Conservation (phyloP, 371 early-diverging fungal genomes). For the Mucor indicus region DNA sequence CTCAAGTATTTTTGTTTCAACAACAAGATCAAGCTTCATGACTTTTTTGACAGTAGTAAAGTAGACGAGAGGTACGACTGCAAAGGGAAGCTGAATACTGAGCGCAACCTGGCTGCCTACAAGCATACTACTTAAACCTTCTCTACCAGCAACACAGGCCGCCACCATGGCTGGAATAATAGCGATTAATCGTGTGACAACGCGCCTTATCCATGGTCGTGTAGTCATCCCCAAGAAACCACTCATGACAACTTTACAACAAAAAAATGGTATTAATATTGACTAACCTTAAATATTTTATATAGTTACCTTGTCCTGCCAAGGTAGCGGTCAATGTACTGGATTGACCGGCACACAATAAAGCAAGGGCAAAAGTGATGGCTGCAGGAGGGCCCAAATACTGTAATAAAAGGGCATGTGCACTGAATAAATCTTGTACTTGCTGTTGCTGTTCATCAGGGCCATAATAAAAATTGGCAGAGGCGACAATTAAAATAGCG, state of each 20-base stretch:
- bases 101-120: slow-evolving; percentile 78
- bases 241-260: slow-evolving; percentile 64
- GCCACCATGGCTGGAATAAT: slow-evolving; percentile 77
- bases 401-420: slow-evolving; percentile 55
- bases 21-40: slow-evolving; percentile 48
- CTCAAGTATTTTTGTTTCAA: slow-evolving; percentile 8
- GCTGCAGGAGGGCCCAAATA: slow-evolving; percentile 68
- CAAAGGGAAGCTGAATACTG: slow-evolving; percentile 78
- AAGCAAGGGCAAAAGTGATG: slow-evolving; percentile 72
- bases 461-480: slow-evolving; percentile 70
- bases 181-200: slow-evolving; percentile 68
- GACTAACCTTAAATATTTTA: neutral
- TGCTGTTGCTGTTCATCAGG: slow-evolving; percentile 28
- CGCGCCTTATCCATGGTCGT: slow-evolving; percentile 69
- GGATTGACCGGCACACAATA: slow-evolving; percentile 76
- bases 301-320: slow-evolving; percentile 64
- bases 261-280: neutral
- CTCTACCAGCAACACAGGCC: slow-evolving; percentile 61
- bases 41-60: slow-evolving; percentile 58
- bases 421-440: slow-evolving; percentile 62
- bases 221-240: slow-evolving; percentile 75
- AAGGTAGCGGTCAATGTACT: slow-evolving; percentile 83
- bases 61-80: slow-evolving; percentile 72
- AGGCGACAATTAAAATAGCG: slow-evolving; percentile 77
- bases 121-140: slow-evolving; percentile 63